Conservation (phyloP, 305 asterid species). For the Fraxinus sp. region DNA sequence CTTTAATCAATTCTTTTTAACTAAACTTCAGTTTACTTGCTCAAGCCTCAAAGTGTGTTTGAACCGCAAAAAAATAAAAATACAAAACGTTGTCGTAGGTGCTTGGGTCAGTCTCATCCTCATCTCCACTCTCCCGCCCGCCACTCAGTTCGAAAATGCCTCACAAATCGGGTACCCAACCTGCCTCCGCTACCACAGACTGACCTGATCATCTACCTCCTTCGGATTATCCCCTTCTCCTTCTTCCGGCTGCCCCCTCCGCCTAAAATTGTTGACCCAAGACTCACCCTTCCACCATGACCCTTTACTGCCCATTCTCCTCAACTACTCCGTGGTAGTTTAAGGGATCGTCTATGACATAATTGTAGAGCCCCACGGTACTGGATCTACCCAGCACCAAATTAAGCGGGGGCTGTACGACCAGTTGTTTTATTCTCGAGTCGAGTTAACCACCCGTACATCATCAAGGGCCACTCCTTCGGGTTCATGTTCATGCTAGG, state of each 20-base stretch:
- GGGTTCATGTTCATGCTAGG: no score
- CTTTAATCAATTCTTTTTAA: background rate
- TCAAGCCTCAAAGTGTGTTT: no score
- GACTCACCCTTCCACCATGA: slow-evolving; percentile 34
- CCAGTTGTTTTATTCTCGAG: no score
- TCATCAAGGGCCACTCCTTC: no score
- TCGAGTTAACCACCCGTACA: no score
- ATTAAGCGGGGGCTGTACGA: no score
- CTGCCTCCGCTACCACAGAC: slow-evolving; percentile 25
- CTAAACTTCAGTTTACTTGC: background rate
- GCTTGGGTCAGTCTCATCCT: background rate
- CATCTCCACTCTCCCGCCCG: background rate
- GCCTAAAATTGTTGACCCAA: slow-evolving; percentile 35
- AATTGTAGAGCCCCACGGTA: no score
- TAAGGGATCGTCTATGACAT: no score
- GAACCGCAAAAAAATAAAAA: no score
- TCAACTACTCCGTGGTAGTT: no score
- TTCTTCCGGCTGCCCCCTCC: slow-evolving; percentile 48
- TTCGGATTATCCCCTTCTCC: slow-evolving; percentile 38
- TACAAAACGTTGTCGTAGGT: background rate
- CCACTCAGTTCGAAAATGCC: slow-evolving; percentile 3
- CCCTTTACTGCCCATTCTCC: no score
- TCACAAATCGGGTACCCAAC: slow-evolving; percentile 21
- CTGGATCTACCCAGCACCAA: no score
- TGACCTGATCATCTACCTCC: slow-evolving; percentile 33